These are phyloP conservation scores for Talaromyces adpressus DNA, from an alignment of 495 filamentous ascomycete genomes.

Conservation along the genomic window DNA sequence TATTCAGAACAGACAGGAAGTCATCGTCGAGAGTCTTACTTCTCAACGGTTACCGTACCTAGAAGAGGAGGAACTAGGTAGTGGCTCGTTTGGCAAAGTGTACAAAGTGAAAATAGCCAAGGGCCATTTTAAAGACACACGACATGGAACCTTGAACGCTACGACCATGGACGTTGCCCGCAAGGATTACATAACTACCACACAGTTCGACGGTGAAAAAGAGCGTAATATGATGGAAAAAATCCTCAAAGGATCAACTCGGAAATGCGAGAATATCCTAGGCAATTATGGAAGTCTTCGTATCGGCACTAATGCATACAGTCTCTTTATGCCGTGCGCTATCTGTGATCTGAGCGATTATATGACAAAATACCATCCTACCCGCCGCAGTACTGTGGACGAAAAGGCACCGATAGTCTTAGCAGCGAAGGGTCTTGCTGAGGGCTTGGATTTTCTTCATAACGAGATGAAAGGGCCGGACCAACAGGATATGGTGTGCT, in stretches of 20 bases:
- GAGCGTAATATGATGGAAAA: constrained; percentile 23
- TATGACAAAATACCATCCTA: constrained; percentile 18
- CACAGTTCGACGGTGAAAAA: constrained; percentile 3
- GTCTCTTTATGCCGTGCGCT: constrained; percentile 31
- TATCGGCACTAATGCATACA: constrained; percentile 20
- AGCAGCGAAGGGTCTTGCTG: constrained; percentile 22
- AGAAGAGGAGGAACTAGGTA: constrained; percentile 14
- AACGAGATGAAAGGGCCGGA: constrained; percentile 19
- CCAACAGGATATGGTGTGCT: constrained; percentile 22
- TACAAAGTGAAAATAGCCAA: constrained; percentile 25
- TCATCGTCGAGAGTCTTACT: constrained; percentile 10
- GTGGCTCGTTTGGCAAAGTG: constrained; percentile 22
- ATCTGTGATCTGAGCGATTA: constrained; percentile 24
- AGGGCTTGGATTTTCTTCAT: constrained; percentile 28
- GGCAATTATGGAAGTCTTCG: constrained; percentile 24
- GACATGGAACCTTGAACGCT: constrained; percentile 11
- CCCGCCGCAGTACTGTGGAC: not conserved
- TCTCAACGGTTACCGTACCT: constrained; percentile 27
- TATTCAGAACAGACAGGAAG: constrained; percentile 20
- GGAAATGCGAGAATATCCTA: constrained; percentile 22
- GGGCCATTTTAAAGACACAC: constrained; percentile 22
- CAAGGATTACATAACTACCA: constrained; percentile 5
- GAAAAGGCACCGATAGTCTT: constrained; percentile 20
- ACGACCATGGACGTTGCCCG: not conserved
- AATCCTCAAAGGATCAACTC: constrained; percentile 17